These are phyloP conservation scores for Mucor sp. DNA, from an alignment of 371 early-diverging fungal genomes.

Conservation along the genomic window DNA sequence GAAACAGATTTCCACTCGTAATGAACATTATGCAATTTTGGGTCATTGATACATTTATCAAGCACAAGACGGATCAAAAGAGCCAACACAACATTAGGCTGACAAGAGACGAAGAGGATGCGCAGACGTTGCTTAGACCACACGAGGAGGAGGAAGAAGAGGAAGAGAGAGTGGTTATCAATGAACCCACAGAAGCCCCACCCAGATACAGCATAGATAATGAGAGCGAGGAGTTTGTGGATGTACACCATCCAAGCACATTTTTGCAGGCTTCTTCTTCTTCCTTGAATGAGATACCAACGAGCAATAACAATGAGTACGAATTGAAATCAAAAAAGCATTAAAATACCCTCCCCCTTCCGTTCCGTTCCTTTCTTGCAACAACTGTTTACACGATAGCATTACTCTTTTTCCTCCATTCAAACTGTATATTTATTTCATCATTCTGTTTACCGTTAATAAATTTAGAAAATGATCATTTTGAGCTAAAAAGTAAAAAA, in stretches of 20 bases:
- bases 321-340: slow-evolving; percentile 25
- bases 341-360: background rate
- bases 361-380: background rate
- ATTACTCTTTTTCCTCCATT: background rate
- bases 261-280: slow-evolving; percentile 8
- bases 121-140: slow-evolving; percentile 19
- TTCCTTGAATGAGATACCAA: slow-evolving; percentile 4
- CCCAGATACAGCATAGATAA: slow-evolving; percentile 15
- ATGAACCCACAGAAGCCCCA: slow-evolving; percentile 4
- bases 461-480: background rate
- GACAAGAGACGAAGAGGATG: slow-evolving; percentile 27
- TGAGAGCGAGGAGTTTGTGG: background rate
- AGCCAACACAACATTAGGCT: slow-evolving; percentile 10
- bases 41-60: slow-evolving; percentile 69
- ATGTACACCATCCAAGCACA: background rate
- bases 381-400: background rate
- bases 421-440: background rate
- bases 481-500: too few species aligned
- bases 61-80: slow-evolving; percentile 45
- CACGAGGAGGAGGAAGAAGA: background rate
- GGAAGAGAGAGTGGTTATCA: background rate
- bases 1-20: slow-evolving; percentile 58
- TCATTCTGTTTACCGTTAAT: background rate
- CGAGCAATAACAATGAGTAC: slow-evolving; percentile 14
- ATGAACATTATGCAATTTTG: slow-evolving; percentile 73